Evolutionary conservation across 1,284 basidiomycete species (phyloP).

Genomic region (Megacollybia platyphylla): DNA sequence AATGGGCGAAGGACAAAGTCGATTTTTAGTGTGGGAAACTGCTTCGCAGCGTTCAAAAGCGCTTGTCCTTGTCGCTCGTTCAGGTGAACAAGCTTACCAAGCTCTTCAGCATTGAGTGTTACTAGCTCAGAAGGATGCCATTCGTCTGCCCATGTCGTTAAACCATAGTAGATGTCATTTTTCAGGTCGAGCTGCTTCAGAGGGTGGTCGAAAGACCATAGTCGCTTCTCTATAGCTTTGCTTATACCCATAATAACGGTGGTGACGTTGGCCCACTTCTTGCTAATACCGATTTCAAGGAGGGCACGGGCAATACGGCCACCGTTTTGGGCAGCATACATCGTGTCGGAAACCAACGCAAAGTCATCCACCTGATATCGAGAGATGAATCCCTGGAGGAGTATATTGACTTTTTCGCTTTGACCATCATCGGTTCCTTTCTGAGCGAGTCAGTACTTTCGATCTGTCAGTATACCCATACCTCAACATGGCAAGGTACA

Average conservation of each 20-base stretch:
- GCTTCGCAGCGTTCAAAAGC: conserved; percentile 69
- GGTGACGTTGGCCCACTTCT: conserved; percentile 81
- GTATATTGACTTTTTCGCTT: conserved; percentile 82
- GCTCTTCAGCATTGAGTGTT: conserved; percentile 56
- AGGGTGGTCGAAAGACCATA: conserved; percentile 97
- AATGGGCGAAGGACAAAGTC: conserved; percentile 69
- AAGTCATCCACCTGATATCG: conserved; percentile 81
- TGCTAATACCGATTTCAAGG: conserved; percentile 87
- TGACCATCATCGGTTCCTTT: conserved; percentile 62
- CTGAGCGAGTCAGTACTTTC: conserved; percentile 18
- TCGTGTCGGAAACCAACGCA: conserved; percentile 91
- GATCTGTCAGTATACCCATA: conserved; percentile 1
- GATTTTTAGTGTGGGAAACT: conserved; percentile 75
- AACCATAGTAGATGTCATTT: conserved; percentile 68
- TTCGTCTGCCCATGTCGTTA: conserved; percentile 80
- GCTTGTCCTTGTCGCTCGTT: conserved; percentile 82
- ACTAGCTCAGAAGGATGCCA: conserved; percentile 71
- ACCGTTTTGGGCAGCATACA: conserved; percentile 89
- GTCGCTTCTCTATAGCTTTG: conserved; percentile 84
- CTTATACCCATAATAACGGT: conserved; percentile 82
- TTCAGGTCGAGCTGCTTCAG: conserved; percentile 73
- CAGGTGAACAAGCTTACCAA: conserved; percentile 78
- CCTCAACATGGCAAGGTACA: conserved; percentile 52
- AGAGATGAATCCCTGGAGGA: conserved; percentile 89
- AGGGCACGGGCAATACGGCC: conserved; percentile 90